Evolutionary conservation across 1,284 basidiomycete species (phyloP).

Genomic region (Ganoderma leucocontextum): DNA sequence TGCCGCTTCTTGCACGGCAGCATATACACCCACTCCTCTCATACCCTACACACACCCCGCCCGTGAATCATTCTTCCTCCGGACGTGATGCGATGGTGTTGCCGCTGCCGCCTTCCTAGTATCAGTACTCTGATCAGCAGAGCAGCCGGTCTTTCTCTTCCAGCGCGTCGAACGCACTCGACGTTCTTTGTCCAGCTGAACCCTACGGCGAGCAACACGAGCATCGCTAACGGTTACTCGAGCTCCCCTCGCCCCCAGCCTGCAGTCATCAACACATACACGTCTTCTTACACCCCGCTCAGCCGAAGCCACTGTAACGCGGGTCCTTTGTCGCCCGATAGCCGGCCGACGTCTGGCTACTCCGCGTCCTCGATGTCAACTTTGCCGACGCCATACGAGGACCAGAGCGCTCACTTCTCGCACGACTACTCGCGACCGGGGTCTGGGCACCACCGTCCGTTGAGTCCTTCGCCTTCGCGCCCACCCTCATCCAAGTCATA

Average conservation of each 20-base stretch:
- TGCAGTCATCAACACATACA: no score
- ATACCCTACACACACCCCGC: conserved; percentile 69
- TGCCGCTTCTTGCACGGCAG: conserved; percentile 55
- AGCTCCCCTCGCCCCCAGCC: no score
- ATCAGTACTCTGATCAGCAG: no score
- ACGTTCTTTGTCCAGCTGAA: no score
- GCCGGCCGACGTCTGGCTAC: conserved; percentile 83
- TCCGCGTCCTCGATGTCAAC: conserved; percentile 82
- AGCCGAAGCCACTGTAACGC: conserved; percentile 70
- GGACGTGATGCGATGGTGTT: conserved; percentile 52
- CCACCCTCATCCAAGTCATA: conserved; percentile 69
- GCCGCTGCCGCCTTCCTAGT: no score
- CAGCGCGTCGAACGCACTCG: no score
- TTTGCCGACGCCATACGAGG: conserved; percentile 66
- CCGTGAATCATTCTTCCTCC: conserved; percentile 59
- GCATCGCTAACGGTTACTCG: no score
- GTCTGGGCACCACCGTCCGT: conserved; percentile 68
- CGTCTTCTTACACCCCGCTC: conserved; percentile 72
- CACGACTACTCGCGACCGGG: conserved; percentile 72
- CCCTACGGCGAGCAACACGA: no score
- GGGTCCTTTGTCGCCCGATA: conserved; percentile 81
- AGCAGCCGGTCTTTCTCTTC: no score
- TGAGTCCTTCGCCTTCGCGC: conserved; percentile 51
- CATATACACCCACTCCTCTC: conserved; percentile 63
- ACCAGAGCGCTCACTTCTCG: conserved; percentile 55